Percentiles rank a stretch among this genome's conserved stretches.
phyloP scores from a whole-genome alignment of 805 yeast species.

The Schizosaccharomyces cryophilus region DNA sequence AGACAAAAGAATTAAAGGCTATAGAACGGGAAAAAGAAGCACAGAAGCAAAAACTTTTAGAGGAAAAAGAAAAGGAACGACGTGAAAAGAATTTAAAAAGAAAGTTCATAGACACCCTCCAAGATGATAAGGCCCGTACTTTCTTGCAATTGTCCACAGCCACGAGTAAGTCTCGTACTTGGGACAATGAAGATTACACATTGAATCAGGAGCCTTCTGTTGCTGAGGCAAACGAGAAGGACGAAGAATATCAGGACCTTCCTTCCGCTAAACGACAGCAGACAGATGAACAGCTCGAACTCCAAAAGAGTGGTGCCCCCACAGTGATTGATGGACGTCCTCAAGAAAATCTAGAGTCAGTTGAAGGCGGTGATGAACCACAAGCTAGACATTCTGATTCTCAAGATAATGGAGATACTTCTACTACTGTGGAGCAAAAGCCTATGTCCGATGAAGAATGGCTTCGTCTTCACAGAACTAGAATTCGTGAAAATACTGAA shows the following conservation, averaged over 20 bases:
- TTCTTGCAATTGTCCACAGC: not conserved
- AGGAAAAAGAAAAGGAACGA: conserved; percentile 22
- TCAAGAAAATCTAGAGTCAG: not conserved
- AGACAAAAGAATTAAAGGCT: conserved; percentile 12
- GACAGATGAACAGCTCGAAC: conserved; percentile 7
- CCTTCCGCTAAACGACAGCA: conserved; percentile 1
- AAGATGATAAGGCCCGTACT: not conserved
- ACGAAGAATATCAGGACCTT: conserved; percentile 9
- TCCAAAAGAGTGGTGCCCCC: conserved; percentile 12
- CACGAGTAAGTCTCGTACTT: not conserved
- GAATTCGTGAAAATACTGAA: not conserved
- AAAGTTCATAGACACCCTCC: not conserved
- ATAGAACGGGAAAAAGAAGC: not conserved
- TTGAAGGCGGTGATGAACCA: not conserved
- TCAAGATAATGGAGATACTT: not conserved
- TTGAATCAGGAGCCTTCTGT: not conserved
- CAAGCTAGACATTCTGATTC: not conserved
- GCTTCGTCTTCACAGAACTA: conserved; percentile 4
- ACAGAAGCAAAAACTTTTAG: conserved; percentile 10
- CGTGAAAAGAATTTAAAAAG: not conserved
- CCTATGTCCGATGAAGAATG: conserved; percentile 9
- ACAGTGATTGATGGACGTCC: conserved; percentile 6
- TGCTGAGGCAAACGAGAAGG: conserved; percentile 8
- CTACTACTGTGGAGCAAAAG: not conserved
- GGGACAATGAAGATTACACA: not conserved